Conservation (phyloP, 352 stramenopile species). For the Globisporangium sylvaticum region DNA sequence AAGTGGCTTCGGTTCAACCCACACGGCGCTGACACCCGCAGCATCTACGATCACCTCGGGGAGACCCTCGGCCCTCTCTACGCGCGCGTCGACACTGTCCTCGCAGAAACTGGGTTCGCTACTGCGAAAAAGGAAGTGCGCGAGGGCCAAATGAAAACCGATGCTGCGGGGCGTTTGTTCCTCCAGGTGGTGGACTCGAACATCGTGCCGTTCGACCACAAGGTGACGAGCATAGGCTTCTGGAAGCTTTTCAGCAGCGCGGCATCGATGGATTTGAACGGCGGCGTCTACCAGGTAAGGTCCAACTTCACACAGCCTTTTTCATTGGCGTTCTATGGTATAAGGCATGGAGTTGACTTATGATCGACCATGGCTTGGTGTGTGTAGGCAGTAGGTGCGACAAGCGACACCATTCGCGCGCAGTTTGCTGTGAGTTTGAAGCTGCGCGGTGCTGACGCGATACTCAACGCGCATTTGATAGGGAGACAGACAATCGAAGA, state of each 20-base stretch:
- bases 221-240: neutral
- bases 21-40: neutral
- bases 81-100: neutral
- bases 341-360: neutral
- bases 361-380: neutral
- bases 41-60: neutral
- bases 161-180: neutral
- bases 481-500: neutral
- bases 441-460: neutral
- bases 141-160: neutral
- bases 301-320: neutral
- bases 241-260: constrained; percentile 5
- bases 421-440: constrained; percentile 1
- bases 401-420: constrained; percentile 1
- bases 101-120: neutral
- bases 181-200: constrained; percentile 5
- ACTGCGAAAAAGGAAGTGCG: neutral
- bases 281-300: constrained; percentile 1
- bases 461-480: neutral
- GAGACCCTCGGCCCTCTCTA: neutral
- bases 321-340: neutral
- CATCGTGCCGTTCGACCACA: constrained; percentile 1
- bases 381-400: neutral
- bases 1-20: neutral
- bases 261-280: neutral